Evolutionary conservation across 2,329 filamentous ascomycete genomes (phyloP), one percentile per base, ranked within the genome.

Genomic region (Pseudopyricularia cyperi): DNA sequence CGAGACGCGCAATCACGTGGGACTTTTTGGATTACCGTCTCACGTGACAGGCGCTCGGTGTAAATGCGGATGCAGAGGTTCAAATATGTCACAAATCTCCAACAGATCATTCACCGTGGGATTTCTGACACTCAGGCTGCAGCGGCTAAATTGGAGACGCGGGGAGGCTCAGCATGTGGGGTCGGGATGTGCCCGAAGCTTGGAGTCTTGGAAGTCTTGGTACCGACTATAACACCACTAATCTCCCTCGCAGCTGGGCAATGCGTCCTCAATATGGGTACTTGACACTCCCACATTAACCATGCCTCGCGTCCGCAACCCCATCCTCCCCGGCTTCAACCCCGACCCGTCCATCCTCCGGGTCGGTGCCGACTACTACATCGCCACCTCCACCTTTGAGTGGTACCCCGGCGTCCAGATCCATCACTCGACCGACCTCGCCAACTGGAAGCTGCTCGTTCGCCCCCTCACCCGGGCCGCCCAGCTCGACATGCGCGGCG

Each of bases 361-460:
- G 22, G 74, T 77, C 34, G 72, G 72, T 22, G 60, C 69, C 15
- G 72, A 77, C 61, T 77, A 76, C 62, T 77, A 76, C 64, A 74
- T 77, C 56, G 75, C 74, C 26, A 76, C 72, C 0, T 77, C 74
- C 26, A 77, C 74, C 0, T 77, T 77, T 53, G 74, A 77, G 56
- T 77, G 74, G 74, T 76, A 67, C 52, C 74, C 74, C 0, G 74
- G 75, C 12, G 73, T 77, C 19, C 74, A 76, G 58, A 77, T 77
- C 54, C 73, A 77, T 57, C 73, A 75, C 61, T 77, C 74, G 24
- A 68, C 59, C 32, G 74, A 77, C 52, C 66, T 77, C 3, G 73
- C 73, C 34, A 77, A 77, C 61, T 77, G 75, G 75, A 65, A 67
- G 9, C 64, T 77, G 5, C 58, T 68, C 11, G 65, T 61, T 0